These are phyloP conservation scores for Helianthus tuberosus DNA, from an alignment of 129 eudicot genomes.

Conservation along the genomic window DNA sequence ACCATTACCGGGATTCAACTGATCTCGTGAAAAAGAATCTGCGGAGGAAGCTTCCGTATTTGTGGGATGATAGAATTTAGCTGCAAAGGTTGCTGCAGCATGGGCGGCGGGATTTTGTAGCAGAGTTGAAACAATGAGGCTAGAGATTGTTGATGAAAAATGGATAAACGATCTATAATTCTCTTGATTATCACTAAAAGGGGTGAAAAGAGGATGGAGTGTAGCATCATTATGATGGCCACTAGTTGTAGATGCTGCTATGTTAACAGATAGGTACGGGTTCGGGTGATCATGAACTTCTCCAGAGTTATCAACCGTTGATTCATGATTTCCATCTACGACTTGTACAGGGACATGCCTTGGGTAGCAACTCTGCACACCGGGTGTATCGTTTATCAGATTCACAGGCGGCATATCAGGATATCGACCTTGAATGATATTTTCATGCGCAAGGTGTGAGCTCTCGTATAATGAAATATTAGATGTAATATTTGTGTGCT, in stretches of 20 bases:
- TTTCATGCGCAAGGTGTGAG: conserved; percentile 31
- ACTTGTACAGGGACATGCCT: conserved; percentile 94
- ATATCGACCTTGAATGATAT: conserved; percentile 28
- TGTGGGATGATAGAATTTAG: conserved; percentile 65
- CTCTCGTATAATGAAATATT: conserved; percentile 34
- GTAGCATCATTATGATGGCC: conserved; percentile 34
- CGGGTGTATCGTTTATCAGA: conserved; percentile 36
- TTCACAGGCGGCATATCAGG: conserved; percentile 25
- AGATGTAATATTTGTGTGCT: conserved; percentile 38
- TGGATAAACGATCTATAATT: conserved; percentile 54
- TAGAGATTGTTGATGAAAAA: conserved; percentile 67
- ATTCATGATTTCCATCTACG: conserved; percentile 77
- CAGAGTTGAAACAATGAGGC: conserved; percentile 74
- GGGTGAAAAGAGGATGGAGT: conserved; percentile 64
- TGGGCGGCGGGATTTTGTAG: conserved; percentile 92
- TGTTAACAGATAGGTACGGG: conserved; percentile 35
- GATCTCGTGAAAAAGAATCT: conserved; percentile 43
- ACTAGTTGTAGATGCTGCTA: conserved; percentile 47
- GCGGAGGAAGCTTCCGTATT: conserved; percentile 51
- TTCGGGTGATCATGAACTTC: conserved; percentile 31
- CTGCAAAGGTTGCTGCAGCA: conserved; percentile 94
- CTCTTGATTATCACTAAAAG: conserved; percentile 50
- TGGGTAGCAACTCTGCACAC: conserved; percentile 52
- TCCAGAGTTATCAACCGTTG: conserved; percentile 41
- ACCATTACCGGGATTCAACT: conserved; percentile 30